Conservation (phyloP, 73 alveolate species). For the Stentor coeruleus region DNA sequence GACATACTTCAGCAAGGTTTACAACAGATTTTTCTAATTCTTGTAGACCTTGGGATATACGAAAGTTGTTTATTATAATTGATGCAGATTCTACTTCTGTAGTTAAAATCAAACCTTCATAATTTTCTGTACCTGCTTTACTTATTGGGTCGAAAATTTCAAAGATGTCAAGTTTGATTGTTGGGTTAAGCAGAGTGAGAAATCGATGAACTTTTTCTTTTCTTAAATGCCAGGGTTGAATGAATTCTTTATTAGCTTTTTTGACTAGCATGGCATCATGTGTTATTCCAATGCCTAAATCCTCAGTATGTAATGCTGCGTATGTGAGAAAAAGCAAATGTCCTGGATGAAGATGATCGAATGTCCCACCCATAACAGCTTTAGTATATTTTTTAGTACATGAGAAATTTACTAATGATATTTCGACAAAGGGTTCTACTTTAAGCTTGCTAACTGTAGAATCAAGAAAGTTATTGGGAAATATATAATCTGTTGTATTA, state of each 20-base stretch:
- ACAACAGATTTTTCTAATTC: constrained; percentile 11
- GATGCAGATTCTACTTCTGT: constrained; percentile 52
- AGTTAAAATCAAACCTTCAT: constrained; percentile 48
- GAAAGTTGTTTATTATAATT: constrained; percentile 33
- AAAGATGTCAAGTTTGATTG: constrained; percentile 37
- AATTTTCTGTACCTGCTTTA: constrained; percentile 41
- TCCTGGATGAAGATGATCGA: constrained; percentile 59
- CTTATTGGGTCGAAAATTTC: constrained; percentile 53
- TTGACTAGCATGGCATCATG: constrained; percentile 35
- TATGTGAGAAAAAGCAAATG: constrained; percentile 43
- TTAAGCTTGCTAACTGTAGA: background rate
- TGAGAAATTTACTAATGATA: background rate
- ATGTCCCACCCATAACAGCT: constrained; percentile 61
- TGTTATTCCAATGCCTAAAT: constrained; percentile 46
- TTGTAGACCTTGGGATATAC: constrained; percentile 26
- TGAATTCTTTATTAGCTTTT: constrained; percentile 35
- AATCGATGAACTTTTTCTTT: constrained; percentile 34
- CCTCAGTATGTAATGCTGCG: constrained; percentile 42
- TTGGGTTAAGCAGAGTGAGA: constrained; percentile 24
- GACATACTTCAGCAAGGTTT: background rate
- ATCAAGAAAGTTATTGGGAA: background rate
- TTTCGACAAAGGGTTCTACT: background rate
- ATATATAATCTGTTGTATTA: background rate
- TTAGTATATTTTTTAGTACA: background rate
- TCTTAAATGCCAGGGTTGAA: constrained; percentile 36